A percentile compares a stretch with the other conserved stretches of the same genome.
phyloP scores from a whole-genome alignment of 208 protist species.

The Trypanosoma melophagium region DNA sequence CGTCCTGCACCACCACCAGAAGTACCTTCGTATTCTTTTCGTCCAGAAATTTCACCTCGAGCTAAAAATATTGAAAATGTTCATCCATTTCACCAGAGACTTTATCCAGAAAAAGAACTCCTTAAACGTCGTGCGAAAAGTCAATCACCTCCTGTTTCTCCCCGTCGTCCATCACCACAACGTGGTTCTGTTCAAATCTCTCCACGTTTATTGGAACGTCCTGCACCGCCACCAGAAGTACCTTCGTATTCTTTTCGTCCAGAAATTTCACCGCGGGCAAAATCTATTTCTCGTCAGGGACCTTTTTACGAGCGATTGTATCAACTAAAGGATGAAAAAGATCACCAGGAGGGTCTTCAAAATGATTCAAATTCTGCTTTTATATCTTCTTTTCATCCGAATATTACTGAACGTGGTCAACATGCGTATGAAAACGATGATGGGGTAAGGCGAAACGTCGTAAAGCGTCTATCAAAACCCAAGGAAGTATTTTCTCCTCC shows the following conservation, averaged over 20 bases:
- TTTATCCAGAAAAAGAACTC: constrained; percentile 17
- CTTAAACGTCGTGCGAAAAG: background rate
- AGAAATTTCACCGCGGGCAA: constrained; percentile 47
- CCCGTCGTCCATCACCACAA: background rate
- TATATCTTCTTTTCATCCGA: constrained; percentile 7
- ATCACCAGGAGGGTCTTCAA: constrained; percentile 11
- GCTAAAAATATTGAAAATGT: constrained; percentile 5
- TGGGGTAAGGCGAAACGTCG: background rate
- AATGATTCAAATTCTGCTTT: background rate
- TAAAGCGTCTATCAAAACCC: background rate
- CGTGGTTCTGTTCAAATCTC: constrained; percentile 16
- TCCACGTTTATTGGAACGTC: constrained; percentile 28
- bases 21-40: constrained; percentile 11
- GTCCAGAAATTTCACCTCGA: constrained; percentile 22
- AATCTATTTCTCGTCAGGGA: constrained; percentile 22
- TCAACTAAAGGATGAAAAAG: constrained; percentile 22
- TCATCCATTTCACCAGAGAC: constrained; percentile 19
- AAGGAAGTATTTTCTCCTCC: background rate
- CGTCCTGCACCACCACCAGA: constrained; percentile 1
- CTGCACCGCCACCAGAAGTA: constrained; percentile 3
- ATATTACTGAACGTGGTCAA: background rate
- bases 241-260: constrained; percentile 36
- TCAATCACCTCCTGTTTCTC: background rate
- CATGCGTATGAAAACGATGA: background rate
- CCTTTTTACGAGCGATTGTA: constrained; percentile 45